Conservation (phyloP, 1,284 basidiomycete species). For the Moesziomyces sp. region DNA sequence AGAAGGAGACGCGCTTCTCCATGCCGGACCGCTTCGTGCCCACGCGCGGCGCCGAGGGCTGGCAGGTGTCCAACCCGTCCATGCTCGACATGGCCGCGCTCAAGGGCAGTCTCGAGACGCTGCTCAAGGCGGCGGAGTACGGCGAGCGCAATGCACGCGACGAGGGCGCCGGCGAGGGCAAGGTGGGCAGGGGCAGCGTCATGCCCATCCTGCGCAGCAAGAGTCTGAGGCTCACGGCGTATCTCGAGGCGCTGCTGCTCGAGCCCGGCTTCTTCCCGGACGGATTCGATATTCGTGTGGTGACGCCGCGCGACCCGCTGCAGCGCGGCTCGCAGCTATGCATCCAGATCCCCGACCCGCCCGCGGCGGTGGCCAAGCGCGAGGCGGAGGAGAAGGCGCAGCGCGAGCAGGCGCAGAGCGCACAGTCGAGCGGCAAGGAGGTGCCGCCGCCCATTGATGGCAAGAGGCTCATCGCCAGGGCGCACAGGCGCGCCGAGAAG, state of each 20-base stretch:
- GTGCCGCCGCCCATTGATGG: conserved; percentile 55
- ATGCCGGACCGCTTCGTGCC: conserved; percentile 88
- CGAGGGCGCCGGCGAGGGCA: conserved; percentile 7
- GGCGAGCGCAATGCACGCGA: conserved; percentile 11
- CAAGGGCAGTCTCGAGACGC: conserved; percentile 60
- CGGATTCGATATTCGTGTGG: conserved; percentile 41
- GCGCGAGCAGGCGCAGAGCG: conserved; percentile 3
- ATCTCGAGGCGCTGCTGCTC: conserved; percentile 54
- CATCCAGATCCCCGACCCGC: conserved; percentile 52
- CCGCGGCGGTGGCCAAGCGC: not conserved
- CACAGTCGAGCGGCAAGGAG: conserved; percentile 15
- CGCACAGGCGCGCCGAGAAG: conserved; percentile 53
- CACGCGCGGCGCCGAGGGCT: conserved; percentile 89
- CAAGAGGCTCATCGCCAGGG: conserved; percentile 50
- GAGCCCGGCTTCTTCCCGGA: conserved; percentile 52
- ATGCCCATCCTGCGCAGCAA: conserved; percentile 59
- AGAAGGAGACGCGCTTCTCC: conserved; percentile 84
- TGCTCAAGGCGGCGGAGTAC: conserved; percentile 33
- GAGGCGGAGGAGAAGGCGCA: conserved; percentile 1
- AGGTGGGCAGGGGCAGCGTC: conserved; percentile 52
- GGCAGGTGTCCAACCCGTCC: conserved; percentile 93
- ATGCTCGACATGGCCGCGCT: conserved; percentile 76
- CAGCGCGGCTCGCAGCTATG: conserved; percentile 61
- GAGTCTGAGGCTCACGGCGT: conserved; percentile 58
- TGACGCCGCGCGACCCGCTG: conserved; percentile 56